Evolutionary conservation across 306 rosid species (phyloP).

Genomic region (Cyamopsis tetragonoloba): DNA sequence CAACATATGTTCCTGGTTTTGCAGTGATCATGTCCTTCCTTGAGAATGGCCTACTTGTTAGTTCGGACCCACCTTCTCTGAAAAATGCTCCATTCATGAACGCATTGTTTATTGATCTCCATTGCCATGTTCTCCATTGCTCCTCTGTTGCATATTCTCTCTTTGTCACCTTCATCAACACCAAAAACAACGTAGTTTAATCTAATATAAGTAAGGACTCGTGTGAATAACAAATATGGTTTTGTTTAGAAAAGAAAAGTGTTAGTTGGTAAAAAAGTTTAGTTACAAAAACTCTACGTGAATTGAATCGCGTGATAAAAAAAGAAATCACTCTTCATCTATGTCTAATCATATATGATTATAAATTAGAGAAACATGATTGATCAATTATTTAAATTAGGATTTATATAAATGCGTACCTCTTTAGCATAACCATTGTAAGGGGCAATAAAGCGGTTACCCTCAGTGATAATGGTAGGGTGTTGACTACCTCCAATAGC

Average conservation of each 20-base stretch:
- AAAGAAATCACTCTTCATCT: no score
- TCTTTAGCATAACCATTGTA: conserved; percentile 31
- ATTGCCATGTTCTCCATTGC: conserved; percentile 61
- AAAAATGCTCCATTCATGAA: conserved; percentile 72
- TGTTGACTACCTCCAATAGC: conserved; percentile 83
- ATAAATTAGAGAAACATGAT: no score
- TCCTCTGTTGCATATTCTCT: conserved; percentile 36
- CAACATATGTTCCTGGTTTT: conserved; percentile 46
- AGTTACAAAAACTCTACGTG: no score
- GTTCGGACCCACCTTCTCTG: conserved; percentile 31
- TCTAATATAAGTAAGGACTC: no score
- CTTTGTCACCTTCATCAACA: conserved; percentile 59
- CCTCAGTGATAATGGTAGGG: conserved; percentile 88
- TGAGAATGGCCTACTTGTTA: conserved; percentile 23
- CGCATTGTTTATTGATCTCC: conserved; percentile 74
- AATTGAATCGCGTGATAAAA: no score
- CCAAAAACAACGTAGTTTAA: no score
- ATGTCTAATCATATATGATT: no score
- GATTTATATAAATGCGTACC: conserved; percentile 40
- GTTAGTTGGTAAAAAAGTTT: no score
- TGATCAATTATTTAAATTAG: no score
- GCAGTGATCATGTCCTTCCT: conserved; percentile 41
- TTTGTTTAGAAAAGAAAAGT: no score
- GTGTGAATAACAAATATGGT: no score
- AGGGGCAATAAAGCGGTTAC: conserved; percentile 84